Conservation (phyloP, 805 yeast species). For the Cyberlindnera saturnus region DNA sequence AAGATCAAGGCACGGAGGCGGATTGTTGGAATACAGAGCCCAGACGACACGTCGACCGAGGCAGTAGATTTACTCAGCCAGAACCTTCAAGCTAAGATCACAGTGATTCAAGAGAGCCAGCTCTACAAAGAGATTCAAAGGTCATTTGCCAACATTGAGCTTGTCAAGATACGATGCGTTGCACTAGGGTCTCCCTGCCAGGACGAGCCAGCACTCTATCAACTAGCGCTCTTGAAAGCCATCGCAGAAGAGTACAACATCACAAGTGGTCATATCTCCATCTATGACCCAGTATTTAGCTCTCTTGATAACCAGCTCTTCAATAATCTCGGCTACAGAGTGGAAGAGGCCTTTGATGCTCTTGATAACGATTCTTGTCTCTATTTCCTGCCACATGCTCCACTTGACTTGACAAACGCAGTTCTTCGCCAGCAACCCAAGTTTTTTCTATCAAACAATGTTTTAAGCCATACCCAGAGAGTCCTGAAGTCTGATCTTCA, state of each 20-base stretch:
- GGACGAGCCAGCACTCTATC: conserved; percentile 57
- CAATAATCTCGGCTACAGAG: conserved; percentile 14
- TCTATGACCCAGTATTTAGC: conserved; percentile 63
- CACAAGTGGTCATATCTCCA: conserved; percentile 28
- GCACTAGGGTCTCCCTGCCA: conserved; percentile 67
- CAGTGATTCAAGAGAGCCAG: conserved; percentile 19
- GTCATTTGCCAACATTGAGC: conserved; percentile 8
- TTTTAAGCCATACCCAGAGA: conserved; percentile 49
- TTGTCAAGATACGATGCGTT: conserved; percentile 48
- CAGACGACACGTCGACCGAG: neutral
- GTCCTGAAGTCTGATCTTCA: conserved; percentile 36
- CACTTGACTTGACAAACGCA: conserved; percentile 43
- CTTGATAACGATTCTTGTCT: conserved; percentile 25
- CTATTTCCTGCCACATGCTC: conserved; percentile 74
- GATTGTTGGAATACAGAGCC: conserved; percentile 4
- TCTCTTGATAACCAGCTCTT: conserved; percentile 37
- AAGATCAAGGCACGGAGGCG: conserved; percentile 3
- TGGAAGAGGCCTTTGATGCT: conserved; percentile 10
- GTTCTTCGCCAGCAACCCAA: conserved; percentile 32
- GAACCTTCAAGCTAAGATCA: conserved; percentile 12
- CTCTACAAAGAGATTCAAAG: conserved; percentile 25
- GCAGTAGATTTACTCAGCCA: conserved; percentile 3
- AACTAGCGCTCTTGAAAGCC: conserved; percentile 51
- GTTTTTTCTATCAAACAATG: conserved; percentile 45
- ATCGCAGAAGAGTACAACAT: conserved; percentile 27